Evolutionary conservation across 2,329 filamentous ascomycete genomes (phyloP), one percentile per base, ranked within the genome.

Genomic region (Stagonosporopsis rhizophila): DNA sequence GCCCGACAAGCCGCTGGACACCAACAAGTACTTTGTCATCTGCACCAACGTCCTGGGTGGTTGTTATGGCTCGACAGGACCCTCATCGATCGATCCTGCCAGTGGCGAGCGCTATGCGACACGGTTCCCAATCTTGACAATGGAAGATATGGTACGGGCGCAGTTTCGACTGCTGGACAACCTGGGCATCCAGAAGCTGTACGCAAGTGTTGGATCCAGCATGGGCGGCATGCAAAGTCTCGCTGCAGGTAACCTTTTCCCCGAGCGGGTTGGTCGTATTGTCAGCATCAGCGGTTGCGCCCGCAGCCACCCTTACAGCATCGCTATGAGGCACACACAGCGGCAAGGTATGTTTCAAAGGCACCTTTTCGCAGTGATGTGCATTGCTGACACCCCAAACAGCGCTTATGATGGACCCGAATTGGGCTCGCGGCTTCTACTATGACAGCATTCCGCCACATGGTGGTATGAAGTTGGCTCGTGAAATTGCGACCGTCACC

Each of bases 141-240:
- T 99, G 81, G 88, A 96, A 67, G 95, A 99, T 75, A 99, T 99
- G 95, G 95, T 98, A 27, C 87, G 93, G 51, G 94, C 93, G 5
- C 95, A 99, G 75, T 97, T 98, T 79, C 84, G 90, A 39, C 84
- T 99, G 27, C 83, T 99, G 12, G 93, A 98, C 74, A 77, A 81
- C 4, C 81, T 99, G 25, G 88, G 88, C 6, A 89, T 99, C 41
- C 72, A 85, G 22, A 90, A 87, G 69, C 83, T 99, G 9, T 91
- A 96, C 75, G 95, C 95, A 17, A 96, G 91, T 56, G 94, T 99
- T 19, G 95, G 95, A 14, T 92, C 91, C 6, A 96, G 92, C 76
- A 99, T 99, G 95, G 95, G 95, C 49, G 95, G 95, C 51, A 99
- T 99, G 95, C 94, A 96, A 74, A 95, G 91, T 65, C 83, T 99